Evolutionary conservation across 2,329 filamentous ascomycete species (phyloP), one percentile per base, ranked within the genome.

Genomic region (Sporothrix brunneoviolacea): DNA sequence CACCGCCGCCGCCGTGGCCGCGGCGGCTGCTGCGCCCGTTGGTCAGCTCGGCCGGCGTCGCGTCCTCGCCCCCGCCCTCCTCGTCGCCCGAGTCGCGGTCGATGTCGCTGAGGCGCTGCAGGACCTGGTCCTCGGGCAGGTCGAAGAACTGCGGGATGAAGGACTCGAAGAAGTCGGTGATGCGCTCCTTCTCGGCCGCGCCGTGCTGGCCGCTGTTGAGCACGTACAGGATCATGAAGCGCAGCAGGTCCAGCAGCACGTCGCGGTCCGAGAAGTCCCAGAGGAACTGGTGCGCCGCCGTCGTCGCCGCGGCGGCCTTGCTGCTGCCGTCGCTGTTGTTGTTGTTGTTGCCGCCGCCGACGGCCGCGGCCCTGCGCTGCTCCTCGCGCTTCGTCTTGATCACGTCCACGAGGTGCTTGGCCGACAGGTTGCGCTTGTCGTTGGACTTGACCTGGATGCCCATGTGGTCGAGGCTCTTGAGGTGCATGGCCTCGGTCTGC

Each of bases 401-500:
- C 53, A 93, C 84, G 59, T 90, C 87, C 30, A 93, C 84, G 10
- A 98, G 80, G 52, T 91, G 86, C 70, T 97, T 97, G 4, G 86
- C 83, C 44, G 91, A 87, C 54, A 96, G 87, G 58, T 88, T 85
- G 59, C 90, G 86, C 78, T 97, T 97, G 69, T 98, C 93, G 33
- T 79, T 83, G 56, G 84, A 81, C 70, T 93, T 95, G 61, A 89
- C 87, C 48, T 89, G 84, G 53, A 95, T 90, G 18, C 90, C 90
- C 78, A 97, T 95, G 63, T 98, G 93, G 62, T 98, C 93, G 47
- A 98, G 80, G 65, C 90, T 95, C 72, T 90, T 94, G 70, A 94
- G 88, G 68, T 96, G 95, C 72, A 95, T 91, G 61, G 86, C 84
- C 63, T 95, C 86, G 21, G 91, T 97, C 70, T 97, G 93, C 44